phyloP scores from a whole-genome alignment of 2,329 filamentous ascomycete species.

The Drechslera avenae region DNA sequence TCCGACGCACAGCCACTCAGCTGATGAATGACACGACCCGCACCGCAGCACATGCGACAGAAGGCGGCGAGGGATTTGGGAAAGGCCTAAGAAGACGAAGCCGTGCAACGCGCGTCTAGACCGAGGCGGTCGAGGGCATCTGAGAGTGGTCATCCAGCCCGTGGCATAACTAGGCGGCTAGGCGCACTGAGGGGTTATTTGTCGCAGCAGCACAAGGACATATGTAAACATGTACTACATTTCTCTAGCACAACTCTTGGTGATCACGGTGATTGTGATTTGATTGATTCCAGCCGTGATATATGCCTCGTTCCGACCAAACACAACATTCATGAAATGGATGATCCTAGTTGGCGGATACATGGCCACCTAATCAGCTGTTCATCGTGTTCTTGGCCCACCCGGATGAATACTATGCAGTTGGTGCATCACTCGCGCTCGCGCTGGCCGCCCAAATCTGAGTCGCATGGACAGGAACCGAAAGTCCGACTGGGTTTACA shows the following conservation, averaged over 20 bases:
- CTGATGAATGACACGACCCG: slow-evolving; percentile 12
- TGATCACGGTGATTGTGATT: not conserved
- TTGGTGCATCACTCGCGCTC: not conserved
- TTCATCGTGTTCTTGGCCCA: too few species aligned
- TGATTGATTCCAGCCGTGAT: not conserved
- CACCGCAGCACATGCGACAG: slow-evolving; percentile 5
- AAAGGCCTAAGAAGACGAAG: not conserved
- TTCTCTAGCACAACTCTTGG: not conserved
- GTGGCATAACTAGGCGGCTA: not conserved
- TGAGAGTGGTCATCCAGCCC: not conserved
- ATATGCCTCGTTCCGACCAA: not conserved
- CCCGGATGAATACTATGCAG: too few species aligned
- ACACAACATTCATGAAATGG: too few species aligned
- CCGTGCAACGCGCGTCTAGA: not conserved
- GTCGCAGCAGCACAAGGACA: not conserved
- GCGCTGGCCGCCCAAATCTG: too few species aligned
- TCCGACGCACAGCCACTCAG: slow-evolving; percentile 20
- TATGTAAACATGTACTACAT: not conserved
- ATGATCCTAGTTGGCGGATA: too few species aligned
- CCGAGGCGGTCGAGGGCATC: not conserved
- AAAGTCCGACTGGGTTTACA: too few species aligned
- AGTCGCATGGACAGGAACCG: too few species aligned
- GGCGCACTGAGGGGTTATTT: not conserved
- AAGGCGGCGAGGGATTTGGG: slow-evolving; percentile 7
- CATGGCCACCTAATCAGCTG: too few species aligned